phyloP scores from a whole-genome alignment of 2,329 filamentous ascomycete species.

The Fusarium algeriense region DNA sequence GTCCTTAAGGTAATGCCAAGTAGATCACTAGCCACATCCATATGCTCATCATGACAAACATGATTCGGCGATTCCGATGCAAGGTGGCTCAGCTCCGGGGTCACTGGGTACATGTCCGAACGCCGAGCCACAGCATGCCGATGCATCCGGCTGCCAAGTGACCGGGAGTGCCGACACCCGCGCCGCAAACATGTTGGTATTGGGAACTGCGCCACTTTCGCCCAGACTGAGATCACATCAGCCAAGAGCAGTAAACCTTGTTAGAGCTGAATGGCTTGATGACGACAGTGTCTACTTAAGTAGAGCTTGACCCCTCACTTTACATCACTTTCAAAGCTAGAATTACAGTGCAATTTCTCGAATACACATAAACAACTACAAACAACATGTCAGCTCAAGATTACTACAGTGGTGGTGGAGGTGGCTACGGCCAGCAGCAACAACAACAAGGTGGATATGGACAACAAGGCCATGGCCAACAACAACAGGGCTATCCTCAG shows the following conservation, averaged over 20 bases:
- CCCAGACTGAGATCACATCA: slow-evolving; percentile 37
- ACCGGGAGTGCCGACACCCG: slow-evolving; percentile 26
- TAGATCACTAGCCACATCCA: slow-evolving; percentile 29
- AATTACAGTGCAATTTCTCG: not conserved
- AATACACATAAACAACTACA: not conserved
- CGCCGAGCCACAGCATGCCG: slow-evolving; percentile 34
- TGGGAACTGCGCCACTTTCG: slow-evolving; percentile 31
- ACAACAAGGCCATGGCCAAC: slow-evolving; percentile 28
- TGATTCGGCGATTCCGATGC: slow-evolving; percentile 21
- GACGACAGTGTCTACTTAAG: slow-evolving; percentile 31
- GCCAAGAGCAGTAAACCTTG: slow-evolving; percentile 23
- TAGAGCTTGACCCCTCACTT: slow-evolving; percentile 22
- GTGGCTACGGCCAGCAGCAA: slow-evolving; percentile 23
- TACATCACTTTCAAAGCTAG: not conserved
- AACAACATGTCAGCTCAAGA: slow-evolving; percentile 44
- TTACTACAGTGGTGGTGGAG: slow-evolving; percentile 37
- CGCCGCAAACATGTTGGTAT: not conserved
- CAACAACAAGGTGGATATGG: slow-evolving; percentile 15
- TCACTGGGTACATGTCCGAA: slow-evolving; percentile 1
- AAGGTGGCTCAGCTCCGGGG: slow-evolving; percentile 5
- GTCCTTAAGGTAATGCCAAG: slow-evolving; percentile 30
- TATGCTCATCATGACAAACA: not conserved
- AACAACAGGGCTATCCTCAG: slow-evolving; percentile 37
- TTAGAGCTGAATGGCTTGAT: slow-evolving; percentile 21
- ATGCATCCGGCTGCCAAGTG: slow-evolving; percentile 42